Conservation (phyloP, 805 yeast species). For the Zygoascus biomembranicola region DNA sequence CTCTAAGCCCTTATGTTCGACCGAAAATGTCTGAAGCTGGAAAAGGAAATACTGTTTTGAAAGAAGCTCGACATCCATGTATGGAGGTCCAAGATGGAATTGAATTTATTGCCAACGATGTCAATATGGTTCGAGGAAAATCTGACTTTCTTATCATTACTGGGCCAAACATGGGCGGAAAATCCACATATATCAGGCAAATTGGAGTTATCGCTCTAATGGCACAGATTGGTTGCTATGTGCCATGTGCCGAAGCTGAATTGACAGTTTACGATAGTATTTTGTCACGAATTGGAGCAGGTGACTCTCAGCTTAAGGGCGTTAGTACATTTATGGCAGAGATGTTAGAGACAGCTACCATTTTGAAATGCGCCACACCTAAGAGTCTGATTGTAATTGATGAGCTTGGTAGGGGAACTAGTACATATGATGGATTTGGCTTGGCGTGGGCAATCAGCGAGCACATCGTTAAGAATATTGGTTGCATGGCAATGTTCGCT, state of each 20-base stretch:
- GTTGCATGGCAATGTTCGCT: conserved; percentile 83
- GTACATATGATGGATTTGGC: conserved; percentile 95
- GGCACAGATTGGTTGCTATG: conserved; percentile 85
- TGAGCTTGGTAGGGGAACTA: conserved; percentile 92
- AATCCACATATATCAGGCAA: conserved; percentile 86
- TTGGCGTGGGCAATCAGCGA: conserved; percentile 95
- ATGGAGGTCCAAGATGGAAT: conserved; percentile 87
- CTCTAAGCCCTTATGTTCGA: conserved; percentile 71
- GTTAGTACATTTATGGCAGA: conserved; percentile 96
- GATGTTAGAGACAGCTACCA: conserved; percentile 89
- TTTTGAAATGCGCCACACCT: conserved; percentile 66
- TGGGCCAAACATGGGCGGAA: conserved; percentile 98
- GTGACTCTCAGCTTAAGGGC: conserved; percentile 95
- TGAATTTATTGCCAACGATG: conserved; percentile 86
- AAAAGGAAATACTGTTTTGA: conserved; percentile 37
- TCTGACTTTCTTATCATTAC: conserved; percentile 78
- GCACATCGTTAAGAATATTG: conserved; percentile 59
- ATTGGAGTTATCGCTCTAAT: conserved; percentile 78
- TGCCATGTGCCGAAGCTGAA: conserved; percentile 74
- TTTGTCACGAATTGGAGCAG: conserved; percentile 96
- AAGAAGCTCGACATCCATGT: conserved; percentile 90
- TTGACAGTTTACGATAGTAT: conserved; percentile 83
- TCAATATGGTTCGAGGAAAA: conserved; percentile 46
- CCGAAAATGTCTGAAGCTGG: conserved; percentile 60
- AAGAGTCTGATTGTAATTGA: conserved; percentile 84